Evolutionary conservation across 768 basidiomycete species (phyloP), one percentile per base, ranked within the genome.

Genomic region (Suillus fuscotomentosus): DNA sequence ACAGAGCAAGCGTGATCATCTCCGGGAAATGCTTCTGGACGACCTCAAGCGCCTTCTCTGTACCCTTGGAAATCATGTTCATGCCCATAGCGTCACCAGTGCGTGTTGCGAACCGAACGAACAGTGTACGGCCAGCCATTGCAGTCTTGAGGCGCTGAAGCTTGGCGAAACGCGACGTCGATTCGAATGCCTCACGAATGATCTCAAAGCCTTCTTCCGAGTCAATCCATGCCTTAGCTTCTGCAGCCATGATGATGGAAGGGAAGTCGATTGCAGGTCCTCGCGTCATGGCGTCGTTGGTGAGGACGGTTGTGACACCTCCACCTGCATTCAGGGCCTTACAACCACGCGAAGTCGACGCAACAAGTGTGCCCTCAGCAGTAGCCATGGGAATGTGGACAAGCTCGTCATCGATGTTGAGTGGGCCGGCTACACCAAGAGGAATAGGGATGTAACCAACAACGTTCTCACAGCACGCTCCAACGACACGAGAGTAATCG

Each of bases 21-120:
- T 90, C 88, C 4, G 97, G 97, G 82, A 94, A 99, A 70, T 88
- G 77, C 59, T 82, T 81, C 69, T 84, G 82, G 84, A 94, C 83
- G 24, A 82, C 84, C 71, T 91, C 94, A 14, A 99, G 84, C 24
- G 95, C 95, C 78, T 92, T 92, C 81, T 99, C 97, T 11, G 95
- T 95, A 3, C 96, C 97, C 79, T 99, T 99, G 10, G 91, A 93
- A 73, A 99, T 97, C 97, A 99, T 99, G 82, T 99, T 99, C 97
- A 99, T 99, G 20, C 97, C 97, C 97, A 99, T 99, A 48, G 97
- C 97, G 72, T 99, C 97, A 38, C 96, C 97, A 0, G 97, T 99
- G 62, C 87, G 88, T 15, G 95, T 97, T 64, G 92, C 91, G 72
- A 99, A 98, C 55, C 97, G 87, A 27, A 98, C 88, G 73, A 89